Evolutionary conservation across 2,329 filamentous ascomycete genomes (phyloP).

Genomic region (Fusarium oligoseptatum): DNA sequence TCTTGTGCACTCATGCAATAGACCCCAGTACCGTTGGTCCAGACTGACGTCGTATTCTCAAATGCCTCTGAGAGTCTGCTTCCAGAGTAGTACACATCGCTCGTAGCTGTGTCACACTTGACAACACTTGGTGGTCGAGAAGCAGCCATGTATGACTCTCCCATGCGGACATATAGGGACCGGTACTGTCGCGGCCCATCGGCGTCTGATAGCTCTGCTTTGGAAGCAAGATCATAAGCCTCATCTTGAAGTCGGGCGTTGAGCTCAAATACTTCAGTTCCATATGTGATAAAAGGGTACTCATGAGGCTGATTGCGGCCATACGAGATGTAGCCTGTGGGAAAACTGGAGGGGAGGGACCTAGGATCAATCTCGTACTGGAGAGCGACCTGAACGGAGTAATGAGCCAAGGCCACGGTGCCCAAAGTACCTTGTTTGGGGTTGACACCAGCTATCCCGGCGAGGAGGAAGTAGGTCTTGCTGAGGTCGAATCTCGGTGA

Average conservation of each 20-base stretch:
- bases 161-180: slow-evolving; percentile 61
- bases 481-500: slow-evolving; percentile 73
- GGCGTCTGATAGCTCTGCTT: slow-evolving; percentile 66
- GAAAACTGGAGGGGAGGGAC: slow-evolving; percentile 74
- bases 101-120: slow-evolving; percentile 76
- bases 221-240: slow-evolving; percentile 64
- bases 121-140: slow-evolving; percentile 66
- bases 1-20: slow-evolving; percentile 82
- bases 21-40: slow-evolving; percentile 75
- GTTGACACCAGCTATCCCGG: slow-evolving; percentile 81
- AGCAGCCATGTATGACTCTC: slow-evolving; percentile 56
- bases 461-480: slow-evolving; percentile 77
- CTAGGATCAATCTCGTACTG: slow-evolving; percentile 82
- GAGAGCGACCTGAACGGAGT: slow-evolving; percentile 79
- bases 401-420: slow-evolving; percentile 76
- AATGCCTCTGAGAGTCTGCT: slow-evolving; percentile 72
- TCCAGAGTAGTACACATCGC: slow-evolving; percentile 80
- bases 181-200: slow-evolving; percentile 65
- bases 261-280: slow-evolving; percentile 78
- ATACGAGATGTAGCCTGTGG: slow-evolving; percentile 77
- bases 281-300: slow-evolving; percentile 72
- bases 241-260: slow-evolving; percentile 69
- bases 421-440: slow-evolving; percentile 75
- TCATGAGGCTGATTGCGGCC: slow-evolving; percentile 67
- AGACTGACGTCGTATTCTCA: slow-evolving; percentile 71